Percentiles rank a stretch among this genome's conserved stretches.
Evolutionary conservation across 257 asterid species (phyloP).

Genomic region (Solanum ossicruentum): DNA sequence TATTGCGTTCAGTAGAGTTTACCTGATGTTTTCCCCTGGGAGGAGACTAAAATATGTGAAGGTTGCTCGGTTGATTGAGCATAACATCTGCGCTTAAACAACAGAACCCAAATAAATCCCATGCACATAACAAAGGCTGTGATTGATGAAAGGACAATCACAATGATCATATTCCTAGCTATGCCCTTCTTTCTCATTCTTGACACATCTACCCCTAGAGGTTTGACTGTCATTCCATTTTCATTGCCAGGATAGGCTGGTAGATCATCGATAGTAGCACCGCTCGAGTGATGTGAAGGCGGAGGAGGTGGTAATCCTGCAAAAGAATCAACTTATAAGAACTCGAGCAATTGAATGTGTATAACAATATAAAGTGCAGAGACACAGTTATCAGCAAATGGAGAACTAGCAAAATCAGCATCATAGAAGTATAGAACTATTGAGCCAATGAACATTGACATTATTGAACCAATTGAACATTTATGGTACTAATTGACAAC

Average conservation of each 20-base stretch:
- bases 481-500: slow-evolving; percentile 12
- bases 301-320: slow-evolving; percentile 92
- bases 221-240: slow-evolving; percentile 46
- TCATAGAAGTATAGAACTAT: not conserved
- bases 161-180: slow-evolving; percentile 26
- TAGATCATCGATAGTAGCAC: slow-evolving; percentile 32
- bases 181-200: slow-evolving; percentile 31
- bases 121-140: slow-evolving; percentile 50
- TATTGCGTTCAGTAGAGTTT: not conserved
- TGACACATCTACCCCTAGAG: slow-evolving; percentile 67
- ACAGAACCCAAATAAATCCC: slow-evolving; percentile 51
- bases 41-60: slow-evolving; percentile 13
- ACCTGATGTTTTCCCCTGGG: slow-evolving; percentile 52
- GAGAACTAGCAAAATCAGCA: not conserved
- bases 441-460: not conserved
- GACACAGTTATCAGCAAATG: not conserved
- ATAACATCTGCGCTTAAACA: slow-evolving; percentile 26
- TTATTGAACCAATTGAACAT: not conserved
- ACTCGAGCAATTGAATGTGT: not conserved
- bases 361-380: not conserved
- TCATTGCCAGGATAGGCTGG: slow-evolving; percentile 25
- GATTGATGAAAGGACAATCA: slow-evolving; percentile 50
- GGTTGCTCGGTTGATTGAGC: slow-evolving; percentile 6
- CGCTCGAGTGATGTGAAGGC: slow-evolving; percentile 36
- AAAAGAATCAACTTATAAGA: slow-evolving; percentile 1